Evolutionary conservation across 805 yeast genomes (phyloP).

Genomic region (Zygosaccharomyces lentus): DNA sequence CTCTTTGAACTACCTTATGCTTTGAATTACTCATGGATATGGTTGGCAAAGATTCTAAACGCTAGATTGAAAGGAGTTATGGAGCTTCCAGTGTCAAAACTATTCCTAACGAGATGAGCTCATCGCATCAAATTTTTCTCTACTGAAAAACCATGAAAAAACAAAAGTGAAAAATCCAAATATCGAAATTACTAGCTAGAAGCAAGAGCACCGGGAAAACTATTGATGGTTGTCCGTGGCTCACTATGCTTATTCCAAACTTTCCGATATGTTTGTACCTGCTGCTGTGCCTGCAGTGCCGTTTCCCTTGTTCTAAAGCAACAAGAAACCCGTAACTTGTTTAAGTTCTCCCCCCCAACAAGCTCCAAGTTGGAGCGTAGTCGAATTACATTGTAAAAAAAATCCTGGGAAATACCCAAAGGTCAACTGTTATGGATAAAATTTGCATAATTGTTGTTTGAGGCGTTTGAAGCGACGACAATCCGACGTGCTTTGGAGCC

Average conservation of each 20-base stretch:
- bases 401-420: too few species aligned
- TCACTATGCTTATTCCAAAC: too few species aligned
- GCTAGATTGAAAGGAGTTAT: background rate
- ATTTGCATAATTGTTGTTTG: too few species aligned
- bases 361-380: background rate
- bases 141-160: background rate
- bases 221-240: too few species aligned
- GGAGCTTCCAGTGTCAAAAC: too few species aligned
- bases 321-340: background rate
- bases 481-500: background rate
- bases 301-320: background rate
- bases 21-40: conserved; percentile 5
- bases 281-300: background rate
- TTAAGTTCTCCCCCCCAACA: background rate
- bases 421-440: too few species aligned
- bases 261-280: too few species aligned
- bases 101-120: conserved; percentile 1
- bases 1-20: conserved; percentile 6
- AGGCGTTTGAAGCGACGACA: background rate
- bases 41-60: background rate
- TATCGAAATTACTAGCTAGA: background rate
- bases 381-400: too few species aligned
- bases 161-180: background rate
- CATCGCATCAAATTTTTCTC: conserved; percentile 6
- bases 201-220: background rate